Evolutionary conservation across 345 rosid genomes (phyloP), one percentile per base, ranked within the genome.

Genomic region (Populus nigra): DNA sequence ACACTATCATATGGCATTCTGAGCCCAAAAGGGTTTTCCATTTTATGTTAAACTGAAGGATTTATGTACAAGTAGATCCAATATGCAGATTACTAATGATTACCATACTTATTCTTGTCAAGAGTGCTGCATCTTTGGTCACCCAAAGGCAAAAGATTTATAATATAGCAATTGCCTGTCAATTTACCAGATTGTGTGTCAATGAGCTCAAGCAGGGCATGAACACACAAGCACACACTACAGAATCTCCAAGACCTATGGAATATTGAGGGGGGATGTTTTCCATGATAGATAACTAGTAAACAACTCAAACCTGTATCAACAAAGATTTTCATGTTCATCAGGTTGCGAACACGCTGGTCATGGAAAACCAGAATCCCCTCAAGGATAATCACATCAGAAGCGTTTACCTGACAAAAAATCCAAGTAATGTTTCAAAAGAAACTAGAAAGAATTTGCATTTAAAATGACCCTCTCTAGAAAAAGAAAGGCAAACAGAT

Each of bases 251-350:
- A 47, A 45, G 8, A 41, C 65, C 75, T 29, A 55, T 3, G 7
- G 33, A 67, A 29, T 66, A 16, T 3, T 16, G 10, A 9, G 43
- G 13, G 13, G 11, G 62, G 71, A 33, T 4, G 36, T 33, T 33
- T 33, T 68, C 33, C 73, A 45, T 68, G 76, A 73, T 43, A 73
- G 53, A 68, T 38, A 70, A 67, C 68, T 50, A 75, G 36, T 25
- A 47, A 74, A 63, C 59, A 73, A 73, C 61, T 70, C 82, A 69
- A 70, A 96, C 99, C 98, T 85, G 99, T 87, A 81, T 96, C 99
- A 55, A 96, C 99, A 74, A 96, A 96, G 73, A 96, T 96, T 88
- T 94, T 96, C 99, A 96, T 88, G 81, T 91, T 87, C 99, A 96
- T 96, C 76, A 90, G 85, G 84, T 90, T 89, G 57, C 99, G 93